phyloP scores from a whole-genome alignment of 305 asterid species.

The Fraxinus sp. region DNA sequence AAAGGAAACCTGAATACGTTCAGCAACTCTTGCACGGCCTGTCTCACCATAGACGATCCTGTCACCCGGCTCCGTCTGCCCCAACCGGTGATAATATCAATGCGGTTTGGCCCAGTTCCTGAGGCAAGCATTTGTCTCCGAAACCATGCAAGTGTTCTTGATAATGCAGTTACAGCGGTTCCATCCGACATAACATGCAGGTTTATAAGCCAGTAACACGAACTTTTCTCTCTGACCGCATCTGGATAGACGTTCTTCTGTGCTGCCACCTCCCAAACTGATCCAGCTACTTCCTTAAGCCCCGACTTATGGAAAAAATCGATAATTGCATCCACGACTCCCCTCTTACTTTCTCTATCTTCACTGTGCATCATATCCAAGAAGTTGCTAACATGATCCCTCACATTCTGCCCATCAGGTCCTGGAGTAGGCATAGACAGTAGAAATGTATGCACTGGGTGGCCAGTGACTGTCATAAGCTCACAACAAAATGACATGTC shows the following conservation, averaged over 20 bases:
- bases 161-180: constrained; percentile 86
- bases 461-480: constrained; percentile 78
- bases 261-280: constrained; percentile 93
- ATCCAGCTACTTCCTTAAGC: constrained; percentile 92
- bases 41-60: constrained; percentile 78
- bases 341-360: constrained; percentile 93
- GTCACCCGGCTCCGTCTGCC: constrained; percentile 91
- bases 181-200: constrained; percentile 96
- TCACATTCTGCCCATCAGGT: constrained; percentile 81
- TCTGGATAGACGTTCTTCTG: constrained; percentile 86
- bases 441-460: constrained; percentile 80
- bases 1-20: constrained; percentile 71
- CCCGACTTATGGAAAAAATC: constrained; percentile 89
- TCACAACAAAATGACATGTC: constrained; percentile 73
- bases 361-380: constrained; percentile 90
- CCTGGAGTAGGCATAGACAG: constrained; percentile 81
- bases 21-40: constrained; percentile 71
- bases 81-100: constrained; percentile 95
- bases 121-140: constrained; percentile 66
- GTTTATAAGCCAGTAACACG: constrained; percentile 85
- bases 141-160: constrained; percentile 87
- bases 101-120: constrained; percentile 61
- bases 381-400: constrained; percentile 72
- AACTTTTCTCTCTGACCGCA: constrained; percentile 68
- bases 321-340: constrained; percentile 80